These are phyloP conservation scores for Acer campestre DNA, from an alignment of 345 rosid species.

Conservation along the genomic window DNA sequence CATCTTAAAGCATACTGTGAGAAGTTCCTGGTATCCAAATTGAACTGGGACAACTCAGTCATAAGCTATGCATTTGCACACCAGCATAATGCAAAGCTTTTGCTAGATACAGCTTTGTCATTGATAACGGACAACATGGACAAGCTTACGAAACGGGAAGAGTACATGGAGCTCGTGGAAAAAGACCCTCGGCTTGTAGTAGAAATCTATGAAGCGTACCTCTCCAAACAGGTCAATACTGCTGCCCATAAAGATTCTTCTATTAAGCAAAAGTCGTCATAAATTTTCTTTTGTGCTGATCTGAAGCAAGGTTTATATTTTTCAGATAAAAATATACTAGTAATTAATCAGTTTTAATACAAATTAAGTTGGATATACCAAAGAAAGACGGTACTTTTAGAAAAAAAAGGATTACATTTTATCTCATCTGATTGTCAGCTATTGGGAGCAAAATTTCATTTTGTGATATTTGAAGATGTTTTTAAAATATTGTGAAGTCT, in stretches of 20 bases:
- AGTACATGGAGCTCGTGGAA: conserved; percentile 72
- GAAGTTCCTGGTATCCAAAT: conserved; percentile 69
- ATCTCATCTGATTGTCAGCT: neutral
- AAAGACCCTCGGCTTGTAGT: conserved; percentile 79
- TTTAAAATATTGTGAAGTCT: neutral
- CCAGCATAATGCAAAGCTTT: conserved; percentile 73
- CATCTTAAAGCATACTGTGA: conserved; percentile 78
- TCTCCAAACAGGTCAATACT: conserved; percentile 68
- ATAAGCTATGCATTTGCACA: conserved; percentile 82
- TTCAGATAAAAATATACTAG: too few species aligned
- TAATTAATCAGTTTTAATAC: neutral
- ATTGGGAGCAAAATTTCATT: too few species aligned
- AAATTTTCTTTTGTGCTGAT: neutral
- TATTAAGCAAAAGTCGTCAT: conserved; percentile 16
- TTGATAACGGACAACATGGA: conserved; percentile 80
- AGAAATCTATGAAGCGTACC: conserved; percentile 76
- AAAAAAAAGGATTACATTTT: neutral
- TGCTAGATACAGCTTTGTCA: conserved; percentile 66
- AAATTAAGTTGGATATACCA: neutral
- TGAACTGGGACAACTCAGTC: conserved; percentile 76
- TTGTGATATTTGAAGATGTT: neutral
- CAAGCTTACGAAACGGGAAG: conserved; percentile 64
- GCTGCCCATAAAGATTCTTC: conserved; percentile 52
- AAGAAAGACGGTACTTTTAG: neutral
- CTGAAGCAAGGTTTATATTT: conserved; percentile 3